Evolutionary conservation across 2,329 filamentous ascomycete species (phyloP).

Genomic region (Pseudogymnoascus pannorum): DNA sequence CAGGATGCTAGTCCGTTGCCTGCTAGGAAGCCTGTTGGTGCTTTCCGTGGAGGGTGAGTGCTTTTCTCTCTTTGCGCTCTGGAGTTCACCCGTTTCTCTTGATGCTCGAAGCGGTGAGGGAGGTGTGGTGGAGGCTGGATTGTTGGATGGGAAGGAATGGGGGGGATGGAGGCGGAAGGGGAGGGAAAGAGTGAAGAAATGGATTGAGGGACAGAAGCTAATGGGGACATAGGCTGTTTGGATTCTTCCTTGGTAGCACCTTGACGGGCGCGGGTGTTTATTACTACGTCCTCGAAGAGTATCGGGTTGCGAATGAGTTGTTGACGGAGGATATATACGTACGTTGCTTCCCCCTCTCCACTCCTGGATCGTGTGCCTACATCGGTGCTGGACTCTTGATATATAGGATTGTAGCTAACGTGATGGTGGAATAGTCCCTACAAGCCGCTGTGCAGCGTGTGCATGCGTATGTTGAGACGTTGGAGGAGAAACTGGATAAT

Average conservation of each 20-base stretch:
- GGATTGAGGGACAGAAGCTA: too few relatives aligned
- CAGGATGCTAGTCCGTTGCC: constrained; percentile 38
- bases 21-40: constrained; percentile 59
- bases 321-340: constrained; percentile 95
- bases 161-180: background rate
- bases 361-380: too few relatives aligned
- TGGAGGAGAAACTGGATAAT: constrained; percentile 73
- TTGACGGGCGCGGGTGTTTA: constrained; percentile 76
- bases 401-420: constrained; percentile 15
- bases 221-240: constrained; percentile 60
- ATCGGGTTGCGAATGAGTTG: constrained; percentile 87
- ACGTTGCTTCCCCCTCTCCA: constrained; percentile 42
- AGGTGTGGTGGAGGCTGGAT: background rate
- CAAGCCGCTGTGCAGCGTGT: constrained; percentile 82
- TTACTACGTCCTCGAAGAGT: constrained; percentile 88
- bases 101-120: constrained; percentile 12
- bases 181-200: background rate
- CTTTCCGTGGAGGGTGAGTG: constrained; percentile 65
- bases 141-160: background rate
- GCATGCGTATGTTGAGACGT: constrained; percentile 70
- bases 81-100: background rate
- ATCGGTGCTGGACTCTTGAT: too few relatives aligned
- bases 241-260: constrained; percentile 80
- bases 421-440: constrained; percentile 53
- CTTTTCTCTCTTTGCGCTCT: background rate